Evolutionary conservation across 768 basidiomycete genomes (phyloP), one percentile per base, ranked within the genome.

Genomic region (Trametes maxima): DNA sequence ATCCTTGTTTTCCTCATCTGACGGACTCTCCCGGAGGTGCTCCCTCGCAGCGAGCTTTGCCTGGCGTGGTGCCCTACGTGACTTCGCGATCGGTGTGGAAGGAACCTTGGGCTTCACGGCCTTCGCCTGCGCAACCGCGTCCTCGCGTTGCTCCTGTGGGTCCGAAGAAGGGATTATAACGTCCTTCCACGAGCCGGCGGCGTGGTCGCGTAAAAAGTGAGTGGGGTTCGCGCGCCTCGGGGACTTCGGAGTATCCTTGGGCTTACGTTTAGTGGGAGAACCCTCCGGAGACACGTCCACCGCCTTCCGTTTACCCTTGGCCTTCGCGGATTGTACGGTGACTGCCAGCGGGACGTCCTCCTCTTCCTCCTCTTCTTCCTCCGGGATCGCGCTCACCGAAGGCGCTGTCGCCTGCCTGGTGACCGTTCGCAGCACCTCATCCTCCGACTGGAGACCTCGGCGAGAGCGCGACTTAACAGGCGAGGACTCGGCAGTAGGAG

Each of bases 131-230:
- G 65, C 56, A 12, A 40, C 48, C 6, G 59, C 25, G n/a, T 67
- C 60, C 17, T 46, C 61, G 17, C 69, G 67, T 44, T 85, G 83
- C 68, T 87, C 82, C 40, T 82, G 80, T 3, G 86, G 85, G 45
- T 83, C 74, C 17, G 87, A 89, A 0, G 86, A 87, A 6, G 86
- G 86, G 13, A 87, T 71, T 54, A 79, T 74, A 10, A 67, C 68
- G 50, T 52, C 39, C 44, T 22, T 37, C 57, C 62, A 59, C 4
- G 62, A 59, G 5, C 14, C 52, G 25, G 54, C 57, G 56, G 55
- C 69, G n/a, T 67, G 60, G 5, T 45, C 49, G 19, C 55, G 59
- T 7, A 60, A 60, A 21, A 10, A 13, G 45, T 24, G 45, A 2
- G 40, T 63, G 36, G 17, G 47, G 10, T 7, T 28, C 24, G 25